These are phyloP conservation scores for Colletotrichum brevisporum DNA, from an alignment of 2,329 filamentous ascomycete genomes.

Conservation along the genomic window DNA sequence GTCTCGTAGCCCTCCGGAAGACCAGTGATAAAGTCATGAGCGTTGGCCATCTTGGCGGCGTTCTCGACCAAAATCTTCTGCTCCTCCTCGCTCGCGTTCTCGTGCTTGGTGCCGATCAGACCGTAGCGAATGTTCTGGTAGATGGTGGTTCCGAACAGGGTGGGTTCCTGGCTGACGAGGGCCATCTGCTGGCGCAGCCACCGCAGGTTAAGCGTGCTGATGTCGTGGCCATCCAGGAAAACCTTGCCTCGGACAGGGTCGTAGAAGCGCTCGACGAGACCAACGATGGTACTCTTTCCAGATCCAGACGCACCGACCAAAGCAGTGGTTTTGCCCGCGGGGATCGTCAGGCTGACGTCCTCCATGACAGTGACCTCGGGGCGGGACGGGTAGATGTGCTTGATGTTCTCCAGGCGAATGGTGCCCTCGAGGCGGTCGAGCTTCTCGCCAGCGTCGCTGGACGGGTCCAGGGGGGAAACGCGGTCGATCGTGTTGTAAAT, in stretches of 20 bases:
- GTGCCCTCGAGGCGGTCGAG: conserved; percentile 81
- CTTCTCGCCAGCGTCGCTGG: conserved; percentile 77
- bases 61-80: conserved; percentile 80
- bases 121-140: conserved; percentile 92
- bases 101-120: conserved; percentile 85
- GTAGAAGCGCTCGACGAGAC: conserved; percentile 94
- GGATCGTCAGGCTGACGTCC: conserved; percentile 82
- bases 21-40: conserved; percentile 88
- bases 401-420: conserved; percentile 85
- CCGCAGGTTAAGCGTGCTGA: conserved; percentile 84
- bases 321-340: conserved; percentile 92
- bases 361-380: conserved; percentile 93
- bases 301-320: conserved; percentile 94
- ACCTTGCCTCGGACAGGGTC: conserved; percentile 86
- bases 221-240: conserved; percentile 85
- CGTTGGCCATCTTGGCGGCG: conserved; percentile 92
- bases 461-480: conserved; percentile 84
- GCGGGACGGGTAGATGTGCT: conserved; percentile 94
- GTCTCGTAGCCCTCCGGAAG: conserved; percentile 94
- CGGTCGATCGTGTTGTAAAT: conserved; percentile 97
- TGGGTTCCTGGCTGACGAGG: conserved; percentile 93
- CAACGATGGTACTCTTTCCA: conserved; percentile 95
- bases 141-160: conserved; percentile 91
- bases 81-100: conserved; percentile 76
- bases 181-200: conserved; percentile 96